Percentiles rank a stretch among this genome's conserved stretches.
Conservation (phyloP, 768 basidiomycete species). For the Lactifluus volemus region DNA sequence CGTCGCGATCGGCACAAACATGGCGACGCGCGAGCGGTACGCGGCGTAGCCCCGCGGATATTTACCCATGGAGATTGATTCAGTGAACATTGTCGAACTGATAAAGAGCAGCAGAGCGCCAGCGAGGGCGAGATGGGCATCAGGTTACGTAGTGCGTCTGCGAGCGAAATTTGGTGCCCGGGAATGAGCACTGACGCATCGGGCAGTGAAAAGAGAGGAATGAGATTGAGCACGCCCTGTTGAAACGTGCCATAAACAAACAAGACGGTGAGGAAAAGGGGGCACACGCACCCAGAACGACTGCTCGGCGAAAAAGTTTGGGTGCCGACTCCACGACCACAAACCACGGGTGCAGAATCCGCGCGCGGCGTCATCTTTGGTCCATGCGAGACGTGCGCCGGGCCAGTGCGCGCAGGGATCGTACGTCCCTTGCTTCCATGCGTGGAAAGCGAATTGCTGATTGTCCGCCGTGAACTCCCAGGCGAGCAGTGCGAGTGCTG, state of each 20-base stretch:
- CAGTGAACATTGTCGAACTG: constrained; percentile 71
- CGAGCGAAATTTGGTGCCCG: constrained; percentile 21
- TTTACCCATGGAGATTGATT: constrained; percentile 68
- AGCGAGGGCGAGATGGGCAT: constrained; percentile 46
- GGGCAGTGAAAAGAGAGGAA: constrained; percentile 48
- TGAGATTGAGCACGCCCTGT: constrained; percentile 59
- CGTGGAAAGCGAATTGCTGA: constrained; percentile 81
- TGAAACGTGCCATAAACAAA: not conserved
- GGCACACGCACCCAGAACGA: constrained; percentile 55
- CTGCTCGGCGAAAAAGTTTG: constrained; percentile 91
- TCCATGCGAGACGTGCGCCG: constrained; percentile 58
- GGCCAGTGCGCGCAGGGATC: constrained; percentile 39
- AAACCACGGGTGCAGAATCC: constrained; percentile 83
- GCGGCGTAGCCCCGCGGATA: constrained; percentile 61
- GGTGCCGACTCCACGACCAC: constrained; percentile 84
- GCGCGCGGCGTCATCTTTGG: constrained; percentile 55
- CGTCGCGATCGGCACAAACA: constrained; percentile 56
- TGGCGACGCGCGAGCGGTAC: constrained; percentile 72
- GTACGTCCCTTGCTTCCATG: constrained; percentile 50
- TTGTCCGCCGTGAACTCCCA: constrained; percentile 85
- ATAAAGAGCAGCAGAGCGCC: constrained; percentile 64
- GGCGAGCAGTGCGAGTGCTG: constrained; percentile 51
- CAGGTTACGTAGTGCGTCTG: constrained; percentile 23
- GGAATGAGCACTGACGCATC: constrained; percentile 3
- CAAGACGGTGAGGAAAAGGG: not conserved